phyloP scores from a whole-genome alignment of 148 eudicot genomes.

The Cornus florida region DNA sequence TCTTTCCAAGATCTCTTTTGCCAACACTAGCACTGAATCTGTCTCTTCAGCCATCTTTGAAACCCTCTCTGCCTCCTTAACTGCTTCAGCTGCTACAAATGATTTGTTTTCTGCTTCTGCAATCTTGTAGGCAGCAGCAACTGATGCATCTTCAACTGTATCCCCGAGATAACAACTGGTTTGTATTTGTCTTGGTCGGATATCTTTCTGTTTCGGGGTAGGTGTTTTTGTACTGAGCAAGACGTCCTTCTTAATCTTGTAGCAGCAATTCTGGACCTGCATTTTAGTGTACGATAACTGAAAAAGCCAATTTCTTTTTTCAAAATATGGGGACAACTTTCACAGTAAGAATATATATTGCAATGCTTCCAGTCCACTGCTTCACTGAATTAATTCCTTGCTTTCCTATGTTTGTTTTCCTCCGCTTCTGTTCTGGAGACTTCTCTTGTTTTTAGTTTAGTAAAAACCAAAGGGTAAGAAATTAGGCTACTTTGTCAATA shows the following conservation, averaged over 20 bases:
- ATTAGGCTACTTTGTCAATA: too few species aligned
- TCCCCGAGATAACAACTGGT: slow-evolving; percentile 34
- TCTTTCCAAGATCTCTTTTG: slow-evolving; percentile 57
- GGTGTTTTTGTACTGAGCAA: slow-evolving; percentile 29
- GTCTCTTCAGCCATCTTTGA: slow-evolving; percentile 69
- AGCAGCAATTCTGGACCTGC: slow-evolving; percentile 63
- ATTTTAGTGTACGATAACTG: slow-evolving; percentile 7
- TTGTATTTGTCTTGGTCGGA: slow-evolving; percentile 32
- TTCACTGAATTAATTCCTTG: neutral
- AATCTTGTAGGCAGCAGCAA: slow-evolving; percentile 58
- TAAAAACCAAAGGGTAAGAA: neutral
- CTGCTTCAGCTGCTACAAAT: slow-evolving; percentile 63
- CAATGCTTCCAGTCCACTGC: too few species aligned
- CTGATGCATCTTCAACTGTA: slow-evolving; percentile 63
- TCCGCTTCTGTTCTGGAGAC: neutral
- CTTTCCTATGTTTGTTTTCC: neutral
- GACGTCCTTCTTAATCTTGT: slow-evolving; percentile 39
- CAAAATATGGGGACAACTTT: too few species aligned
- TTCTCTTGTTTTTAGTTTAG: too few species aligned
- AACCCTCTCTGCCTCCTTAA: slow-evolving; percentile 72
- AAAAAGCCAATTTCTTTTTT: neutral
- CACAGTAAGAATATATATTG: too few species aligned
- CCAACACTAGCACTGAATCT: slow-evolving; percentile 52
- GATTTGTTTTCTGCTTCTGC: slow-evolving; percentile 80
- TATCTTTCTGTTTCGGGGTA: slow-evolving; percentile 38